Percentiles rank a stretch among this genome's conserved stretches.
Evolutionary conservation across 1,139 yeast genomes (phyloP).

Genomic region (Taphrina deformans): DNA sequence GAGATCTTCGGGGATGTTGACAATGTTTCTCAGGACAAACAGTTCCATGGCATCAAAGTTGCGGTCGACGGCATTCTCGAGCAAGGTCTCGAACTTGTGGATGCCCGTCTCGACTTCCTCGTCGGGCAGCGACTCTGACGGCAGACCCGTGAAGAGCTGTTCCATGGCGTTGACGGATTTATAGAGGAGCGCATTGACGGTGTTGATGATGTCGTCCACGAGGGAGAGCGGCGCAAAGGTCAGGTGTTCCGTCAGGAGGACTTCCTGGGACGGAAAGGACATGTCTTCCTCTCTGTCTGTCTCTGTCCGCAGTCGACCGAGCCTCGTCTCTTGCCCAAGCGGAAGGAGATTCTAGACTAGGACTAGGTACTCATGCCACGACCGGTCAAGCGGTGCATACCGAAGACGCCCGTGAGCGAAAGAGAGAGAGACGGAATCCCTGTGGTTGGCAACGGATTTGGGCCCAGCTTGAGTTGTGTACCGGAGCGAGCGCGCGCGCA

Average conservation of each 20-base stretch:
- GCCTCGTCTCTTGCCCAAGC: no score
- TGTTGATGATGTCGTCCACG: slow-evolving; percentile 85
- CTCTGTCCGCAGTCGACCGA: no score
- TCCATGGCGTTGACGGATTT: slow-evolving; percentile 82
- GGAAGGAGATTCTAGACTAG: no score
- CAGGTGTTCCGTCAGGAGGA: slow-evolving; percentile 74
- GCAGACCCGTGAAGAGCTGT: slow-evolving; percentile 52
- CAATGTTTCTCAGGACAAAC: slow-evolving; percentile 73
- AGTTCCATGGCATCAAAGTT: slow-evolving; percentile 86
- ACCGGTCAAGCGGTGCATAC: no score
- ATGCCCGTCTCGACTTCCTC: slow-evolving; percentile 74
- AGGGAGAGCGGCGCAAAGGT: slow-evolving; percentile 85
- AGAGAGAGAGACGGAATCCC: no score
- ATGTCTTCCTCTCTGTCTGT: no score
- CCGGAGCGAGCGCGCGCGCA: no score
- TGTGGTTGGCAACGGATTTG: not conserved
- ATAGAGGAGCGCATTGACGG: slow-evolving; percentile 80
- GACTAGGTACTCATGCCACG: no score
- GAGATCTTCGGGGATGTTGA: slow-evolving; percentile 69
- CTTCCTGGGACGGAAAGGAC: slow-evolving; percentile 27
- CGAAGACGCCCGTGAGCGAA: no score
- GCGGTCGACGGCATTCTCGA: slow-evolving; percentile 76
- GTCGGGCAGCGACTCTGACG: slow-evolving; percentile 40
- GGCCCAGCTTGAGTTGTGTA: no score
- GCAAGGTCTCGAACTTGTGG: slow-evolving; percentile 72